Conservation (phyloP, 2,329 filamentous ascomycete species). For the Trichophyton simii region DNA sequence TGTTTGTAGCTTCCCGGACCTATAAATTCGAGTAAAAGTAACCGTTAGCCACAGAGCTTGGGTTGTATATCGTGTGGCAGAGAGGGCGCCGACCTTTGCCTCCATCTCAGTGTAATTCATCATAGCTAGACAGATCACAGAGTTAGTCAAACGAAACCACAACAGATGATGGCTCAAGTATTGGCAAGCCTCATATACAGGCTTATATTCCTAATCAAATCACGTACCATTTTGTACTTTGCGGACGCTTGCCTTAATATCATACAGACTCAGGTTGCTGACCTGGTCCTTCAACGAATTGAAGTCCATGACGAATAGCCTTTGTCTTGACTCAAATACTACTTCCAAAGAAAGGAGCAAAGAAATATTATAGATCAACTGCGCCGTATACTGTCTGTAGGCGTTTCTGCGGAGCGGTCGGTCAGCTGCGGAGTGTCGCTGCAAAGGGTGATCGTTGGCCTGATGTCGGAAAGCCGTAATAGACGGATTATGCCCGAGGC, state of each 20-base stretch:
- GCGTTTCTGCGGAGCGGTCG: neutral
- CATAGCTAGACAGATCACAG: slow-evolving; percentile 49
- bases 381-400: neutral
- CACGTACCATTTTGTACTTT: slow-evolving; percentile 86
- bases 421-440: neutral
- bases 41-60: neutral
- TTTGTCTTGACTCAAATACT: neutral
- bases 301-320: slow-evolving; percentile 57
- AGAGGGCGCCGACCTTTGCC: slow-evolving; percentile 40
- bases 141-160: neutral
- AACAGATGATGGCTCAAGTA: neutral
- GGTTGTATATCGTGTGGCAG: neutral
- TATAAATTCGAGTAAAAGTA: slow-evolving; percentile 25
- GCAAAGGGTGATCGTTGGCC: neutral
- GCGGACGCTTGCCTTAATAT: slow-evolving; percentile 84
- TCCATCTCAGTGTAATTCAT: slow-evolving; percentile 99
- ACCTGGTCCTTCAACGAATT: slow-evolving; percentile 75
- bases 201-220: neutral
- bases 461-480: neutral
- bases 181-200: neutral
- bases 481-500: neutral
- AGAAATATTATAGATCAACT: neutral
- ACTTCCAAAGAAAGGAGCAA: neutral
- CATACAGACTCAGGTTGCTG: slow-evolving; percentile 84
- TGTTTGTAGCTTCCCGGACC: slow-evolving; percentile 97